phyloP scores from a whole-genome alignment of 2,329 filamentous ascomycete species.

The Colletotrichum tropicale region DNA sequence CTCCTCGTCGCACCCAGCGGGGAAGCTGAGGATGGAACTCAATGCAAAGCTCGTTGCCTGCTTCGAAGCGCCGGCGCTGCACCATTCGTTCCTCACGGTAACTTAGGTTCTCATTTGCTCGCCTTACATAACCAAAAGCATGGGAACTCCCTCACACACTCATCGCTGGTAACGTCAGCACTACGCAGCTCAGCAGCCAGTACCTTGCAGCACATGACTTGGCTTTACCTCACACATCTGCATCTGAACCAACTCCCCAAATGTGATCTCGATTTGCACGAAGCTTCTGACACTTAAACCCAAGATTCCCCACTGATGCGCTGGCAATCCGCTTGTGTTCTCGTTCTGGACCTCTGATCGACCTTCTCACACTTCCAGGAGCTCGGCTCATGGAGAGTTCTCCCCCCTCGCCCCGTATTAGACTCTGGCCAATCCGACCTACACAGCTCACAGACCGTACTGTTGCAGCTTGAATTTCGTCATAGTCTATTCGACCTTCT shows the following conservation, averaged over 20 bases:
- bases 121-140: not conserved
- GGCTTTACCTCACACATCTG: not conserved
- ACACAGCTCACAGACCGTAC: not conserved
- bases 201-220: not conserved
- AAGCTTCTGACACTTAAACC: not conserved
- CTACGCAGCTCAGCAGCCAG: not conserved
- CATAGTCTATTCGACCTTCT: not conserved
- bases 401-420: not conserved
- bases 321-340: not conserved
- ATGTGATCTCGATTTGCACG: not conserved
- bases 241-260: not conserved
- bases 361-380: not conserved
- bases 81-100: not conserved
- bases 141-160: not conserved
- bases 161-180: not conserved
- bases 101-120: not conserved
- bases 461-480: not conserved
- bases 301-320: slow-evolving; percentile 7
- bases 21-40: not conserved
- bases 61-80: not conserved
- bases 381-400: not conserved
- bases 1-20: not conserved
- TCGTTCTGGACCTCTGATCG: not conserved
- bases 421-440: not conserved
- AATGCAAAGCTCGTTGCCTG: not conserved